Percentiles rank a stretch among this genome's conserved stretches.
phyloP scores from a whole-genome alignment of 2,329 filamentous ascomycete genomes.

The Diaporthe ilicicola region DNA sequence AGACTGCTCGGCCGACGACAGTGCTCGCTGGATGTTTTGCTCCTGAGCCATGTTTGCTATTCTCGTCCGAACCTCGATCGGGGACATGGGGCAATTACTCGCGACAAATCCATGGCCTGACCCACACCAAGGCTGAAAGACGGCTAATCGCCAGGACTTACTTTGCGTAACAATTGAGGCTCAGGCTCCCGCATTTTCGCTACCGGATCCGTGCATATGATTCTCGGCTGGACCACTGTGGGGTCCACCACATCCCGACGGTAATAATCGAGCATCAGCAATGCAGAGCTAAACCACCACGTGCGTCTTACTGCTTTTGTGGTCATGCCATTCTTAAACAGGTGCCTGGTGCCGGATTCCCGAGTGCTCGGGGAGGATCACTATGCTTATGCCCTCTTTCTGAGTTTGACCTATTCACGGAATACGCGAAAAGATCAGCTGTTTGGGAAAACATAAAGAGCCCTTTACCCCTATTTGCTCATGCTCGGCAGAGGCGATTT shows the following conservation, averaged over 20 bases:
- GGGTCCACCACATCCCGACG: background rate
- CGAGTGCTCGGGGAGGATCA: background rate
- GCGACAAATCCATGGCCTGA: background rate
- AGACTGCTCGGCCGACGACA: background rate
- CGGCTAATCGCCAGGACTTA: conserved; percentile 2
- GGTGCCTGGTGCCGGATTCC: background rate
- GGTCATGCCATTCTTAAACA: too few species aligned
- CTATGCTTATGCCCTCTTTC: background rate
- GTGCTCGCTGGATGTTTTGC: background rate
- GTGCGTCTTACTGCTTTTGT: too few species aligned
- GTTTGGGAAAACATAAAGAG: too few species aligned
- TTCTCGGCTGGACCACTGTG: background rate
- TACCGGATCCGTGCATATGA: conserved; percentile 9
- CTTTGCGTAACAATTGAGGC: conserved; percentile 17
- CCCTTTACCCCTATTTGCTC: background rate
- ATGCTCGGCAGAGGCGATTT: background rate
- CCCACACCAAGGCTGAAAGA: background rate
- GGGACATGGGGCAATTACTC: conserved; percentile 3
- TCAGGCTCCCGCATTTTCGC: background rate
- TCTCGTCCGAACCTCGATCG: conserved; percentile 12
- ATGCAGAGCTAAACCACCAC: background rate
- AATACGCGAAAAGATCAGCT: too few species aligned
- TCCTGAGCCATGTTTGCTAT: conserved; percentile 2
- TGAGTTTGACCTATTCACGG: background rate
- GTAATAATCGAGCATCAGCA: background rate